These are phyloP conservation scores for Pseudoperonospora humuli DNA, from an alignment of 352 stramenopile species.

Conservation along the genomic window DNA sequence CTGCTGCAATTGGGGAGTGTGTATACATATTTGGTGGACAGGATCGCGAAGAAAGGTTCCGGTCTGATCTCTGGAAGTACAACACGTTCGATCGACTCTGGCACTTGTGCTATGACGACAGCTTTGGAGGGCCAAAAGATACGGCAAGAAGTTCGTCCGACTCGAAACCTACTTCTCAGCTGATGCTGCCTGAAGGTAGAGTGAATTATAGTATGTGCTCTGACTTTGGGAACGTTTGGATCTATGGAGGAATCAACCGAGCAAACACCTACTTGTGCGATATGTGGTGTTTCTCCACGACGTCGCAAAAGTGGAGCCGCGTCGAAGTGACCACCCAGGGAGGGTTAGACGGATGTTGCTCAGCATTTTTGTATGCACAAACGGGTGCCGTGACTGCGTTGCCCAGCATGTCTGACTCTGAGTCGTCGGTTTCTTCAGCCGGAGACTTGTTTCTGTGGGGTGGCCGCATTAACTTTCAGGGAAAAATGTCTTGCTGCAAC, in stretches of 20 bases:
- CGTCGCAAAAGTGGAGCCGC: slow-evolving; percentile 51
- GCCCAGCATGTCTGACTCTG: slow-evolving; percentile 23
- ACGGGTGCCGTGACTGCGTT: slow-evolving; percentile 46
- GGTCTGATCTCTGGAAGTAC: slow-evolving; percentile 77
- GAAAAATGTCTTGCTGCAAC: slow-evolving; percentile 11
- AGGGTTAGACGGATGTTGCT: slow-evolving; percentile 36
- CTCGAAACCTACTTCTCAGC: slow-evolving; percentile 35
- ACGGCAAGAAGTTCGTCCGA: not conserved
- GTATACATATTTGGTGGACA: slow-evolving; percentile 80
- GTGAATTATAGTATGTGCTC: slow-evolving; percentile 62
- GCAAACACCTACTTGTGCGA: slow-evolving; percentile 46
- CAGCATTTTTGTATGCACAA: slow-evolving; percentile 35
- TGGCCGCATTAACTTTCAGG: slow-evolving; percentile 23
- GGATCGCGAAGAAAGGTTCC: slow-evolving; percentile 71
- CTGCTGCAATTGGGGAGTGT: slow-evolving; percentile 68
- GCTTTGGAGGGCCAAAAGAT: slow-evolving; percentile 36
- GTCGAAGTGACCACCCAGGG: slow-evolving; percentile 48
- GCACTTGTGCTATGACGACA: slow-evolving; percentile 81
- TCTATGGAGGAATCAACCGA: slow-evolving; percentile 54
- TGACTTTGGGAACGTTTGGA: slow-evolving; percentile 76
- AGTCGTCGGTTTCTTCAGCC: slow-evolving; percentile 10
- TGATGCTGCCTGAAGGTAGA: slow-evolving; percentile 41
- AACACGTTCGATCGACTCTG: slow-evolving; percentile 85
- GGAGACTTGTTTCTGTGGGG: slow-evolving; percentile 42
- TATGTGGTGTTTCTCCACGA: slow-evolving; percentile 73